A percentile compares a stretch with the other conserved stretches of the same genome.
phyloP scores from a whole-genome alignment of 2,329 filamentous ascomycete species.

The Diaporthe citriasiana region DNA sequence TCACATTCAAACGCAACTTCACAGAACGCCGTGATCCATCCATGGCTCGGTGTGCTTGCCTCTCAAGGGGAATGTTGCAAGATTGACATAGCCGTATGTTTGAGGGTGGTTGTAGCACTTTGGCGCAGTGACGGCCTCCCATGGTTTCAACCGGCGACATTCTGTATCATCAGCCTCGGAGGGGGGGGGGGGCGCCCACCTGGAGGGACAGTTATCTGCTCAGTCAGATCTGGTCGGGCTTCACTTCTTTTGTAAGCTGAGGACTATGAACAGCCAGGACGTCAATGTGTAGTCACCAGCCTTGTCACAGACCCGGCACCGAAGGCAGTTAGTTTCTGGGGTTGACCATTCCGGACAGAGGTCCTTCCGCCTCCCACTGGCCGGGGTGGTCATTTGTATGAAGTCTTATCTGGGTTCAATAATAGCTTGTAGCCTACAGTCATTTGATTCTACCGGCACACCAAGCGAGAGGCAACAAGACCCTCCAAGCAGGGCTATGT shows the following conservation, averaged over 20 bases:
- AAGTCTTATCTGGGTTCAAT: neutral
- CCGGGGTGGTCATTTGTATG: neutral
- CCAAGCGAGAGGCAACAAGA: neutral
- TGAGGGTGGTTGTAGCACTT: constrained; percentile 44
- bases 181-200: neutral
- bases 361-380: neutral
- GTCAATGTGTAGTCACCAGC: neutral
- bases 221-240: neutral
- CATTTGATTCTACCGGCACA: neutral
- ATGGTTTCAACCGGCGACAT: constrained; percentile 49
- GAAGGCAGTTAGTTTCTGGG: neutral
- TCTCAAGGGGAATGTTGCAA: constrained; percentile 42
- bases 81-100: constrained; percentile 45
- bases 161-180: neutral
- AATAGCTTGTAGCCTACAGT: neutral
- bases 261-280: neutral
- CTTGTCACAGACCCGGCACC: too few species aligned
- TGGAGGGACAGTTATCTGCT: neutral
- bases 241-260: neutral
- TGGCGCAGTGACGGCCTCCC: constrained; percentile 48
- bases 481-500: neutral
- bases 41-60: constrained; percentile 40
- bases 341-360: neutral
- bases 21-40: constrained; percentile 38
- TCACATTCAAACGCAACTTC: constrained; percentile 43